Percentiles rank a stretch among this genome's conserved stretches.
Evolutionary conservation across 164 flowering plant species (phyloP).

Genomic region (Piper longum): DNA sequence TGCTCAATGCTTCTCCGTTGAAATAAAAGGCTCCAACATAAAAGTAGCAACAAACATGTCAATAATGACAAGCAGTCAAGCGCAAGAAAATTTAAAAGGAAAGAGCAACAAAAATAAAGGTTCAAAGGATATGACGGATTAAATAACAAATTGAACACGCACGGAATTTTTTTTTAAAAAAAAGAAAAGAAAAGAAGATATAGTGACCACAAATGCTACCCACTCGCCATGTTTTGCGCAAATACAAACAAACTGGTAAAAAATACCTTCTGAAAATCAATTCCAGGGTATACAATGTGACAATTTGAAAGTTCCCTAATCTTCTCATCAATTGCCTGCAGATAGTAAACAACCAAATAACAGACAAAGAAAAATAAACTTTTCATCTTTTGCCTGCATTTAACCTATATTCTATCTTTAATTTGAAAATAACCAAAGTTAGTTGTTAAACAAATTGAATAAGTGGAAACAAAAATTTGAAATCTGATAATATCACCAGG

Average conservation of each 20-base stretch:
- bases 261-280: constrained; percentile 82
- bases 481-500: background rate
- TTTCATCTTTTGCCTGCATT: no score
- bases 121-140: no score
- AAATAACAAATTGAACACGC: no score
- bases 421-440: background rate
- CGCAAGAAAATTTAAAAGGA: no score
- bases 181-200: no score
- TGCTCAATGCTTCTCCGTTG: no score
- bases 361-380: background rate
- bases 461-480: background rate
- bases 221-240: background rate
- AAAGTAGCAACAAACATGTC: no score
- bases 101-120: no score
- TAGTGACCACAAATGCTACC: background rate
- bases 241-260: background rate
- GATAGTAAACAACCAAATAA: constrained; percentile 7
- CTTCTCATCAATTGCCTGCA: constrained; percentile 93
- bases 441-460: background rate
- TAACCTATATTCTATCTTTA: no score
- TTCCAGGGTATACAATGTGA: constrained; percentile 73
- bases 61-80: no score
- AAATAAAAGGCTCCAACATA: no score
- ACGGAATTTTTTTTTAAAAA: no score
- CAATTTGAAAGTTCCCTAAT: constrained; percentile 92